Conservation (phyloP, 106 monocot genomes). For the Triglochin maritima region DNA sequence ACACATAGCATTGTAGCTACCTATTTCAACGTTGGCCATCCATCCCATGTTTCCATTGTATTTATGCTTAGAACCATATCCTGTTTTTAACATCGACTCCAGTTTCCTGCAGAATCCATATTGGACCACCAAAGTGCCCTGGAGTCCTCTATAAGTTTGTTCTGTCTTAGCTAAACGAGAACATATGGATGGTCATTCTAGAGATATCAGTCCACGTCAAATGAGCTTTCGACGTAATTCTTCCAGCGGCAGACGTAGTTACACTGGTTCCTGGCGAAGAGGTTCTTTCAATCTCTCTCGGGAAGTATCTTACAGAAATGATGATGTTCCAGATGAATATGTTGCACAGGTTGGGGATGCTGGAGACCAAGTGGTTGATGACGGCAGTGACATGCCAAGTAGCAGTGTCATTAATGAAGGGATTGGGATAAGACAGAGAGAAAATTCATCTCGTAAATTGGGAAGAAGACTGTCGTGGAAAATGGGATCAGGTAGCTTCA, state of each 20-base stretch:
- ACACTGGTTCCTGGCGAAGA: constrained; percentile 9
- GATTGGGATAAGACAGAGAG: constrained; percentile 1
- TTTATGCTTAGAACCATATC: no score
- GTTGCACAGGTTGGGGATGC: constrained; percentile 5
- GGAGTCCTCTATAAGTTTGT: no score
- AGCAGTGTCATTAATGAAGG: neutral
- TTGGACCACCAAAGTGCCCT: no score
- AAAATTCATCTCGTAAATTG: constrained; percentile 17
- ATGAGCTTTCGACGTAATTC: neutral
- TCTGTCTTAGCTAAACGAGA: no score
- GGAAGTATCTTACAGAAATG: constrained; percentile 4
- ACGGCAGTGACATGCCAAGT: neutral
- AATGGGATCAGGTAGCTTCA: constrained; percentile 28
- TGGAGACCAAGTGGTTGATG: constrained; percentile 7
- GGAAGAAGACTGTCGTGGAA: constrained; percentile 14
- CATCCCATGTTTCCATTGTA: no score
- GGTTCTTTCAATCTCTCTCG: constrained; percentile 9
- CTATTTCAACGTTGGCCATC: no score
- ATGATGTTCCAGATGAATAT: constrained; percentile 9
- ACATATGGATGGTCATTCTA: no score
- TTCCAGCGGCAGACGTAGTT: constrained; percentile 7
- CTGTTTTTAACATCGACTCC: no score
- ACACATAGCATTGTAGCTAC: no score
- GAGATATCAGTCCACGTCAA: neutral
- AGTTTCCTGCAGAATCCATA: no score